Evolutionary conservation across 148 eudicot species (phyloP), one percentile per base, ranked within the genome.

Genomic region (Vaccinium myrtillus): DNA sequence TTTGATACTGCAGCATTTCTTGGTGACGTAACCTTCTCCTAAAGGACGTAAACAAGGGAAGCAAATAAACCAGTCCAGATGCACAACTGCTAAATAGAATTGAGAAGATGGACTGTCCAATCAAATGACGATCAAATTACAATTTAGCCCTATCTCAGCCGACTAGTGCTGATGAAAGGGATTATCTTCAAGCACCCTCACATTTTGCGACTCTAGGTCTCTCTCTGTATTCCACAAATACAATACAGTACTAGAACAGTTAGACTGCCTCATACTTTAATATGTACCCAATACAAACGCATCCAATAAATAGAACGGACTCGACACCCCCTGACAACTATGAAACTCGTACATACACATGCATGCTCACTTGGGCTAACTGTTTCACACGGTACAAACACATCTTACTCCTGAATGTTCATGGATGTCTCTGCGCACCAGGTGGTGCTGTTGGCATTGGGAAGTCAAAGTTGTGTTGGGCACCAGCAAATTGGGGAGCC

Each of bases 391-490:
- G 39, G 58, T 74, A 59, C 54, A 59, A 69, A 79, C 15, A 43
- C 59, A 67, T 43, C 79, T 78, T 85, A 84, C 43, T 84, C 83
- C 83, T 81, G 76, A 88, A 82, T 21, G 59, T 81, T 84, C 83
- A 90, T 67, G 81, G 70, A 78, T 87, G 92, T 91, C 92, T 92
- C 82, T 93, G 95, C 55, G 94, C 99, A 83, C 99, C 99, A 43
- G 99, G 98, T n/a, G 99, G 99, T 48, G 98, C 98, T 3, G 93
- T 88, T 76, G 99, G 98, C 95, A 93, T 95, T 54, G 99, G 99
- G 81, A 93, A 92, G 85, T 87, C 86, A 78, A 65, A 90, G 84
- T 88, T 87, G 69, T 63, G 83, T 58, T 90, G 88, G 39, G 88
- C 88, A 80, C 93, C 97, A 11, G 75, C 91, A 89, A 93, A 90